Evolutionary conservation across 768 basidiomycete species (phyloP).

Genomic region (Termitomyces sp.): DNA sequence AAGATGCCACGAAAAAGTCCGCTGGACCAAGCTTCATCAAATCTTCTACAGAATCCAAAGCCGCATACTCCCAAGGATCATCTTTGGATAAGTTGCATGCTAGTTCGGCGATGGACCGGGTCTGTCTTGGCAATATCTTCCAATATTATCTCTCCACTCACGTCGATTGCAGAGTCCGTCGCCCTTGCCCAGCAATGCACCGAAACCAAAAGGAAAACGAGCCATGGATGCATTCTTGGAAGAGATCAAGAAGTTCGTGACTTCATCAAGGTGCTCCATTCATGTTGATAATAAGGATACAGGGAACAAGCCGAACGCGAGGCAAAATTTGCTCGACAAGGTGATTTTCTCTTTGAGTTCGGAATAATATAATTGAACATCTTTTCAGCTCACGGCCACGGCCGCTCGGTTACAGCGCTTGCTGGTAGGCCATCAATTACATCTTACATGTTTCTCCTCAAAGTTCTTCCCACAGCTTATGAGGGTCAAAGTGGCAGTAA

Average conservation of each 20-base stretch:
- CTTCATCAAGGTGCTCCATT: background rate
- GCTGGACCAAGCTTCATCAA: constrained; percentile 56
- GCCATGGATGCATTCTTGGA: constrained; percentile 96
- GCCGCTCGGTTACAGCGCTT: constrained; percentile 83
- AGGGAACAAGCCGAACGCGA: constrained; percentile 95
- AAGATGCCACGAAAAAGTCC: constrained; percentile 47
- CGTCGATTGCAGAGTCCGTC: constrained; percentile 44
- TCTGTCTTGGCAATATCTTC: constrained; percentile 2
- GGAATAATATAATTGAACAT: background rate
- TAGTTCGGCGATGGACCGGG: constrained; percentile 8
- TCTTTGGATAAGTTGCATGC: constrained; percentile 16
- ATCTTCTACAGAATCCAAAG: constrained; percentile 47
- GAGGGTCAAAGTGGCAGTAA: constrained; percentile 89
- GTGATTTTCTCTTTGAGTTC: constrained; percentile 24
- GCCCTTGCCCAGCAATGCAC: constrained; percentile 38
- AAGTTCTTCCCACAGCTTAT: constrained; percentile 51
- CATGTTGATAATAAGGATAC: constrained; percentile 7
- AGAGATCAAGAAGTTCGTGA: constrained; percentile 82
- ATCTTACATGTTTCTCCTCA: background rate
- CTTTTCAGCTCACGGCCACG: constrained; percentile 45
- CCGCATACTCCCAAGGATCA: constrained; percentile 37
- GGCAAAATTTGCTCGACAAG: constrained; percentile 69
- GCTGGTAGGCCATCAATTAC: constrained; percentile 52
- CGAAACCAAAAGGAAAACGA: constrained; percentile 88
- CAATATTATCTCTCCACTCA: background rate